Evolutionary conservation across 192 early-diverging fungal species (phyloP).

Genomic region (Podila epigama): DNA sequence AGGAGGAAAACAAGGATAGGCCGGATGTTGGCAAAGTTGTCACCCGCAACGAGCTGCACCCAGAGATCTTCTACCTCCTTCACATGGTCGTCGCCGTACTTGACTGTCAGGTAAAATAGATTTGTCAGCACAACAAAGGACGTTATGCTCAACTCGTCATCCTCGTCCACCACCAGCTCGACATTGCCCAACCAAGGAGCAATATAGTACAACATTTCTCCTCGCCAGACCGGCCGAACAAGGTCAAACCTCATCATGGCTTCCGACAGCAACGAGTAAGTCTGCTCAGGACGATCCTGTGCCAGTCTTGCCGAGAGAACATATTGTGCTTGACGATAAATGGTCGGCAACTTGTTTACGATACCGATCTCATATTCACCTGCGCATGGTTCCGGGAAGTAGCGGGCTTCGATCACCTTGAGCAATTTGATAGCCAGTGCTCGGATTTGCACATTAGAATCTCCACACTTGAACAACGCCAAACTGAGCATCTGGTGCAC

Average conservation of each 20-base stretch:
- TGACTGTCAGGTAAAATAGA: slow-evolving; percentile 83
- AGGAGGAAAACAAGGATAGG: slow-evolving; percentile 77
- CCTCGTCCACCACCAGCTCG: slow-evolving; percentile 59
- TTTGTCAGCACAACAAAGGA: slow-evolving; percentile 73
- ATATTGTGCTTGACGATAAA: slow-evolving; percentile 83
- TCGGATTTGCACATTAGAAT: slow-evolving; percentile 72
- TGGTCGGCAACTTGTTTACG: slow-evolving; percentile 70
- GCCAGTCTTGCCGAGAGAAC: slow-evolving; percentile 74
- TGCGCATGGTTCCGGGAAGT: slow-evolving; percentile 64
- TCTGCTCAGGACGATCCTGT: slow-evolving; percentile 63
- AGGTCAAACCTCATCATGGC: slow-evolving; percentile 73
- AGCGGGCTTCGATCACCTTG: slow-evolving; percentile 71
- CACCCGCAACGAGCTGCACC: slow-evolving; percentile 71
- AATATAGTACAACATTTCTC: slow-evolving; percentile 76
- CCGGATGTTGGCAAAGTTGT: slow-evolving; percentile 64
- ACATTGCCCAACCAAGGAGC: slow-evolving; percentile 86
- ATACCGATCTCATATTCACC: slow-evolving; percentile 77
- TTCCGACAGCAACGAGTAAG: slow-evolving; percentile 78
- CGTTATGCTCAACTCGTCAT: slow-evolving; percentile 53
- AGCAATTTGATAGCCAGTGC: slow-evolving; percentile 75
- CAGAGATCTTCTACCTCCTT: slow-evolving; percentile 81
- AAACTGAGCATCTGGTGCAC: slow-evolving; percentile 66
- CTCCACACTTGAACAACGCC: slow-evolving; percentile 82
- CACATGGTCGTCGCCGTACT: slow-evolving; percentile 79
- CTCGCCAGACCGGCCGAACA: slow-evolving; percentile 63